A percentile compares a stretch with the other conserved stretches of the same genome.
phyloP scores from a whole-genome alignment of 768 basidiomycete genomes.

The Peribolospora baueri region DNA sequence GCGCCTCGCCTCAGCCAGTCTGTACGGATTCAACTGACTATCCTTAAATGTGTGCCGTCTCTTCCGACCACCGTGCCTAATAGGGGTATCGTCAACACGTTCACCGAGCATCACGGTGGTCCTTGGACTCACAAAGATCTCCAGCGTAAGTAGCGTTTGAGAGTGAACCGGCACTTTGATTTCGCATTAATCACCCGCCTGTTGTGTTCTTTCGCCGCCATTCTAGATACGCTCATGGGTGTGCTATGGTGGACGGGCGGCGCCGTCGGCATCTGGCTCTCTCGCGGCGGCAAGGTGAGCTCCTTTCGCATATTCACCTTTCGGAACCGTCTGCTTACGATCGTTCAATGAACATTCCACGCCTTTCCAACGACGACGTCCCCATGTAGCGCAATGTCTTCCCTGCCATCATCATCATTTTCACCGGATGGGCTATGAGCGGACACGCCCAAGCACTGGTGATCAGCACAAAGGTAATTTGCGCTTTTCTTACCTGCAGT shows the following conservation, averaged over 20 bases:
- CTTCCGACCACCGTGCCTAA: not conserved
- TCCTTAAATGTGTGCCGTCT: too few relatives aligned
- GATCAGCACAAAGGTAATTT: constrained; percentile 49
- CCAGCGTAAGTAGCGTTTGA: too few relatives aligned
- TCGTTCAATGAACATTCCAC: not conserved
- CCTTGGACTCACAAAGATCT: constrained; percentile 61
- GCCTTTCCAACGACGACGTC: not conserved
- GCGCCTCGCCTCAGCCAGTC: too few relatives aligned
- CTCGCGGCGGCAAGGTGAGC: constrained; percentile 34
- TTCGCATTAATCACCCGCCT: not conserved
- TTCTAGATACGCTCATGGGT: constrained; percentile 79
- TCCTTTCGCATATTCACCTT: not conserved
- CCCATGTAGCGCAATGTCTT: constrained; percentile 41
- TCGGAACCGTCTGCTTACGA: not conserved
- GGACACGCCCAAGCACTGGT: constrained; percentile 63
- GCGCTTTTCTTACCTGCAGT: too few relatives aligned
- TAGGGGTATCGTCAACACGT: constrained; percentile 50
- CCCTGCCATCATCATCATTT: constrained; percentile 47
- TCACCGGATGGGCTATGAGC: constrained; percentile 88
- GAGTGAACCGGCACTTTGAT: too few relatives aligned
- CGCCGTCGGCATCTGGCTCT: constrained; percentile 57
- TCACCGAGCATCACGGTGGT: constrained; percentile 66
- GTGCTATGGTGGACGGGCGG: constrained; percentile 81
- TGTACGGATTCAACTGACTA: too few relatives aligned
- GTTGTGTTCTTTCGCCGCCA: constrained; percentile 13